Conservation (phyloP, 306 rosid genomes). For the Acmispon strigosus region DNA sequence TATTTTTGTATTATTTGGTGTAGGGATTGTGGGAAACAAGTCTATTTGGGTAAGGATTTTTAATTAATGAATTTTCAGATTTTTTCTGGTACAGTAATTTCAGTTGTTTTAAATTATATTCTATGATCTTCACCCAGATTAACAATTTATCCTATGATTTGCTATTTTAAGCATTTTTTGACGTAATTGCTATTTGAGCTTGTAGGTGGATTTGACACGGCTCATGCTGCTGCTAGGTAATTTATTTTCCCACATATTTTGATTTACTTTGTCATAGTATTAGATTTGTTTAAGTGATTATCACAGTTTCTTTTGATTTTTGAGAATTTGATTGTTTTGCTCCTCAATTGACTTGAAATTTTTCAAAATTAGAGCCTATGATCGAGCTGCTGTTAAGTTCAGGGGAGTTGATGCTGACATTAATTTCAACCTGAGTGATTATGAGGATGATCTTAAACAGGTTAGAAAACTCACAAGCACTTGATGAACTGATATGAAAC, state of each 20-base stretch:
- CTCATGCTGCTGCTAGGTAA: constrained; percentile 97
- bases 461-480: constrained; percentile 29
- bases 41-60: constrained; percentile 76
- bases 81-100: neutral
- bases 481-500: neutral
- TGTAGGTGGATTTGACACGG: constrained; percentile 98
- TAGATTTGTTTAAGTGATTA: neutral
- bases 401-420: constrained; percentile 97
- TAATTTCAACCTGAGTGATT: constrained; percentile 79
- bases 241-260: neutral
- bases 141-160: neutral
- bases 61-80: constrained; percentile 13
- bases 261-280: neutral
- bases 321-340: neutral
- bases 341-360: constrained; percentile 4
- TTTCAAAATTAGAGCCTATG: constrained; percentile 64
- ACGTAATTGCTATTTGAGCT: constrained; percentile 19
- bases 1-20: constrained; percentile 17
- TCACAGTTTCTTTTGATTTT: neutral
- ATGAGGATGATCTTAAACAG: constrained; percentile 89
- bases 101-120: constrained; percentile 21
- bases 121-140: neutral
- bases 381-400: constrained; percentile 96
- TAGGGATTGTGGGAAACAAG: constrained; percentile 99
- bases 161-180: constrained; percentile 32